A percentile compares a stretch with the other conserved stretches of the same genome.
Conservation (phyloP, 1,284 basidiomycete species). For the Ganoderma sp. region DNA sequence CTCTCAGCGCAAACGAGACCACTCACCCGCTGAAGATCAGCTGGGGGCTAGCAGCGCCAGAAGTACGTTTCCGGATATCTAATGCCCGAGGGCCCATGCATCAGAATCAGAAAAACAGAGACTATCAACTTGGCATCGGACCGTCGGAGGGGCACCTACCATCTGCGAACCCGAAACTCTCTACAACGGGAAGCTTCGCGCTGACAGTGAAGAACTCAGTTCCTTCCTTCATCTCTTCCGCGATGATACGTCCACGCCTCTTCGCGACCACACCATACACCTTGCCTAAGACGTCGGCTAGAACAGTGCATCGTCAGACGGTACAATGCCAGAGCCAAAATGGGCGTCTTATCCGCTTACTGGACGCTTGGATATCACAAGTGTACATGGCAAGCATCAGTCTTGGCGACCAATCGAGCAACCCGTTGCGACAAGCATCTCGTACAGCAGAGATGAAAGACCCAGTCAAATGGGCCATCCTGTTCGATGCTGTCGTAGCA, state of each 20-base stretch:
- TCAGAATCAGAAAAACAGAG: not conserved
- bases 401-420: slow-evolving; percentile 97
- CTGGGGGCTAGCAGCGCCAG: slow-evolving; percentile 96
- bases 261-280: slow-evolving; percentile 95
- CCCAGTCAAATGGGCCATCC: slow-evolving; percentile 75
- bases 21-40: slow-evolving; percentile 92
- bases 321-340: not conserved
- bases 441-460: slow-evolving; percentile 89
- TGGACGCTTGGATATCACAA: slow-evolving; percentile 98
- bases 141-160: slow-evolving; percentile 56
- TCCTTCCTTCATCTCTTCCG: slow-evolving; percentile 99
- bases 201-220: slow-evolving; percentile 94
- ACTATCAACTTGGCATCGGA: not conserved
- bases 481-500: slow-evolving; percentile 33
- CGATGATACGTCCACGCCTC: slow-evolving; percentile 89
- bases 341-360: slow-evolving; percentile 54
- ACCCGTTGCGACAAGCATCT: slow-evolving; percentile 87
- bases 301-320: slow-evolving; percentile 8
- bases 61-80: slow-evolving; percentile 97
- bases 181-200: slow-evolving; percentile 93
- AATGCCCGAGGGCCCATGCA: slow-evolving; percentile 1
- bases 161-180: slow-evolving; percentile 97
- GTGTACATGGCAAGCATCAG: slow-evolving; percentile 99
- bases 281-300: slow-evolving; percentile 96
- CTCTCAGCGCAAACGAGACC: not conserved